Conservation (phyloP, 2,329 filamentous ascomycete genomes). For the Decorospora gaudefroyi region DNA sequence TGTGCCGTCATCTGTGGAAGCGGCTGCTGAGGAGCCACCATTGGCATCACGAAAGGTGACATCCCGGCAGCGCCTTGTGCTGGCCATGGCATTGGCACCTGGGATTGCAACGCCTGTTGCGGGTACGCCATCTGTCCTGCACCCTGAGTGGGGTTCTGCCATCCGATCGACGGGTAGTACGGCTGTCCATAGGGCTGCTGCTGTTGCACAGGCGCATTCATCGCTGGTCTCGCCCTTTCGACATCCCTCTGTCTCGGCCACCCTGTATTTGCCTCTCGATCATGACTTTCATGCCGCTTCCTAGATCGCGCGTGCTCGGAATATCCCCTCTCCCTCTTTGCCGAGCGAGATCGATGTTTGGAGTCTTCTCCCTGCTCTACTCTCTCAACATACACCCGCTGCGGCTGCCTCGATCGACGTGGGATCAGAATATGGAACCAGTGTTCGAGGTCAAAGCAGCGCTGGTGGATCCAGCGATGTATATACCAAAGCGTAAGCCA, state of each 20-base stretch:
- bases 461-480: conserved; percentile 21
- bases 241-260: conserved; percentile 1
- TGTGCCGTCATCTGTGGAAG: not conserved
- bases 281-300: not conserved
- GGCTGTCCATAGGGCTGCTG: conserved; percentile 4
- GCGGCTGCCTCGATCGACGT: not conserved
- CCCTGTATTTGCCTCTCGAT: not conserved
- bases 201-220: conserved; percentile 3
- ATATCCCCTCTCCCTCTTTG: conserved; percentile 6
- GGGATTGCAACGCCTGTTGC: not conserved
- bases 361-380: conserved; percentile 5
- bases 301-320: conserved; percentile 1
- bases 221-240: conserved; percentile 1
- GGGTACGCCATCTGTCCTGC: not conserved
- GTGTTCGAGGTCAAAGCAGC: conserved; percentile 23
- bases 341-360: conserved; percentile 5
- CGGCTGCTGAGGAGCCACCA: not conserved
- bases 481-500: conserved; percentile 26
- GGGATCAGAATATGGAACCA: conserved; percentile 19
- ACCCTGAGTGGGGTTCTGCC: not conserved
- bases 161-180: not conserved
- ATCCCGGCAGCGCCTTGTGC: conserved; percentile 1
- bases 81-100: conserved; percentile 1
- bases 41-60: conserved; percentile 1
- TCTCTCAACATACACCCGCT: conserved; percentile 5